Evolutionary conservation across 805 yeast species (phyloP).

Genomic region (Ascoidea tarda): DNA sequence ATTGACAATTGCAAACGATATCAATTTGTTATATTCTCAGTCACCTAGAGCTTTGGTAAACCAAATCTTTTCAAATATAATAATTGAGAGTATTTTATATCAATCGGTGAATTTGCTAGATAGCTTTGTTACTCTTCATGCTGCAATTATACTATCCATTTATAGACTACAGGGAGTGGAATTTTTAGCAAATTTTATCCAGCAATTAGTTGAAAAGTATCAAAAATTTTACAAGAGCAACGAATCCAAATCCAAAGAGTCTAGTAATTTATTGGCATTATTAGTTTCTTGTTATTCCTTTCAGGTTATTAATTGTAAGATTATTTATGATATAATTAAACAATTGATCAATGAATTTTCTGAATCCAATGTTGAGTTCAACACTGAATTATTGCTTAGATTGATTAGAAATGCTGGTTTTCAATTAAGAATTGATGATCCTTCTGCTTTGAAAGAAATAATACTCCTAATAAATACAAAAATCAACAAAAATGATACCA

Average conservation of each 20-base stretch:
- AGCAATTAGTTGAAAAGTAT: conserved; percentile 61
- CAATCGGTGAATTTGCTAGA: conserved; percentile 59
- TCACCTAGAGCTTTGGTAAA: conserved; percentile 75
- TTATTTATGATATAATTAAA: conserved; percentile 66
- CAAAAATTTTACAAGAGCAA: conserved; percentile 28
- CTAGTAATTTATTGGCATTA: conserved; percentile 57
- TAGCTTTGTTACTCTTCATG: conserved; percentile 64
- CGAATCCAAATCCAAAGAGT: conserved; percentile 25
- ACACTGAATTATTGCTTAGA: conserved; percentile 66
- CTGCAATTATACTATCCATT: conserved; percentile 61
- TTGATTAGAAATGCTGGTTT: conserved; percentile 67
- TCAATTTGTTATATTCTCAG: conserved; percentile 45
- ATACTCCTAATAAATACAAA: conserved; percentile 39
- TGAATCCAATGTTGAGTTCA: conserved; percentile 62
- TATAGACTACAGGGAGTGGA: conserved; percentile 75
- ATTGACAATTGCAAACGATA: conserved; percentile 49
- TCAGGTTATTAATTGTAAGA: conserved; percentile 57
- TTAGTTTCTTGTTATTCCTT: conserved; percentile 67
- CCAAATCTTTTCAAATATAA: conserved; percentile 45
- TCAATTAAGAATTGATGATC: conserved; percentile 83
- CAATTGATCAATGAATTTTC: conserved; percentile 37
- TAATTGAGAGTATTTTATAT: conserved; percentile 47
- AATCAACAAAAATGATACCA: conserved; percentile 17
- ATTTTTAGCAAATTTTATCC: conserved; percentile 79
- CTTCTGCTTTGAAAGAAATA: conserved; percentile 70